Conservation (phyloP, 169 alveolate species). For the Haemoproteus tartakovskyi region DNA sequence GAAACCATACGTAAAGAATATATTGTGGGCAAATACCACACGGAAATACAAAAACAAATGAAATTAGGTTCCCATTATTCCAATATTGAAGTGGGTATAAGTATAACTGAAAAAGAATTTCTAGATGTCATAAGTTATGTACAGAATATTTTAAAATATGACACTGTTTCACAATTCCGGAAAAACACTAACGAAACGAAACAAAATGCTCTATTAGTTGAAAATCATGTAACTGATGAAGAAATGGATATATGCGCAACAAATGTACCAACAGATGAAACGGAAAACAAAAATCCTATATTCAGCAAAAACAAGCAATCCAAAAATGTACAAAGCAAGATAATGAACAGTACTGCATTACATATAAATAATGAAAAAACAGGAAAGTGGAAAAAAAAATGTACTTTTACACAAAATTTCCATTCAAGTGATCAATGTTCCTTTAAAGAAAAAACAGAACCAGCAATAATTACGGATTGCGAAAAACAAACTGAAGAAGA, state of each 20-base stretch:
- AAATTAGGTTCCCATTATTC: constrained; percentile 35
- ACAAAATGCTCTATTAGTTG: neutral
- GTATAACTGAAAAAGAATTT: constrained; percentile 54
- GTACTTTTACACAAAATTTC: neutral
- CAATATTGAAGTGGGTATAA: constrained; percentile 6
- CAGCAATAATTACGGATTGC: no score
- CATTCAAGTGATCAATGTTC: neutral
- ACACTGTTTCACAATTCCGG: neutral
- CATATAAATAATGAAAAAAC: no score
- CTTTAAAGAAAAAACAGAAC: neutral
- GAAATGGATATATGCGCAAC: no score
- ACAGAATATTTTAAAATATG: constrained; percentile 34
- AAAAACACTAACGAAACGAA: neutral
- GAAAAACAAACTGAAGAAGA: neutral
- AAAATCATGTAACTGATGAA: neutral
- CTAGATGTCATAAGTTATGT: constrained; percentile 24
- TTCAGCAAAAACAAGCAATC: neutral
- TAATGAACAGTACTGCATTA: no score
- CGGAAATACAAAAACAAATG: constrained; percentile 29
- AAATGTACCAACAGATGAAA: no score
- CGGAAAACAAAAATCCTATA: no score
- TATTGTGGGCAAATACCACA: constrained; percentile 31
- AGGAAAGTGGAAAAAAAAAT: no score
- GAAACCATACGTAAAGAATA: constrained; percentile 51
- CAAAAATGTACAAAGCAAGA: no score